These are phyloP conservation scores for Cladosporium oxysporum DNA, from an alignment of 2,329 filamentous ascomycete species.

Conservation along the genomic window DNA sequence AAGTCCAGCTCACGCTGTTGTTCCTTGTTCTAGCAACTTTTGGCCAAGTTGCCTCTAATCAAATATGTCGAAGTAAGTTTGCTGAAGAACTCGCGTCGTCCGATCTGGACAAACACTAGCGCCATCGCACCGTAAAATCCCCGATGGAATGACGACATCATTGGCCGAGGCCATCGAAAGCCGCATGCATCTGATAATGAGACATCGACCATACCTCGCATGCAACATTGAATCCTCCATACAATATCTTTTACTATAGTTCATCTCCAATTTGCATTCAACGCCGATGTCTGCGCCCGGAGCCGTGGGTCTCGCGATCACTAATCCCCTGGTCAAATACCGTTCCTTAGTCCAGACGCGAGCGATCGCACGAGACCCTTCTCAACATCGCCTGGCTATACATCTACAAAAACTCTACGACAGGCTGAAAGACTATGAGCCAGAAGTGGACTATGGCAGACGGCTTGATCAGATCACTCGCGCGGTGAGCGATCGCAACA, in stretches of 20 bases:
- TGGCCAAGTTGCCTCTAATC: neutral
- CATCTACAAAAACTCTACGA: slow-evolving; percentile 77
- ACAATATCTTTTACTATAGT: neutral
- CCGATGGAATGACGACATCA: slow-evolving; percentile 7
- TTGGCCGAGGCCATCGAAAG: slow-evolving; percentile 6
- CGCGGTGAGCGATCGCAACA: slow-evolving; percentile 35
- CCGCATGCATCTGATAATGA: slow-evolving; percentile 4
- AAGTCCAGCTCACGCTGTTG: slow-evolving; percentile 9
- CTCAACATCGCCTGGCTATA: slow-evolving; percentile 53
- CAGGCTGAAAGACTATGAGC: slow-evolving; percentile 76
- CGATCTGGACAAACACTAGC: neutral
- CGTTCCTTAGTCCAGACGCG: slow-evolving; percentile 68
- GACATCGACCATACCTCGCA: neutral
- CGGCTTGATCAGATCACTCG: slow-evolving; percentile 63
- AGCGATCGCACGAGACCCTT: slow-evolving; percentile 65
- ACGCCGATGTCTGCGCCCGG: slow-evolving; percentile 28
- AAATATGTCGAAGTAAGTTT: neutral
- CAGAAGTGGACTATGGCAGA: slow-evolving; percentile 67
- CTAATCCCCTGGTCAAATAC: slow-evolving; percentile 76
- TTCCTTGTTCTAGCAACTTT: neutral
- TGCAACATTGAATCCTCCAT: neutral
- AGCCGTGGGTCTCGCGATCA: slow-evolving; percentile 48
- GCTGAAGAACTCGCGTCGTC: neutral
- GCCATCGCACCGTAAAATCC: neutral
- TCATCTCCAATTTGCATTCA: neutral